phyloP scores from a whole-genome alignment of 2,329 filamentous ascomycete species.

The Monascus ruber region DNA sequence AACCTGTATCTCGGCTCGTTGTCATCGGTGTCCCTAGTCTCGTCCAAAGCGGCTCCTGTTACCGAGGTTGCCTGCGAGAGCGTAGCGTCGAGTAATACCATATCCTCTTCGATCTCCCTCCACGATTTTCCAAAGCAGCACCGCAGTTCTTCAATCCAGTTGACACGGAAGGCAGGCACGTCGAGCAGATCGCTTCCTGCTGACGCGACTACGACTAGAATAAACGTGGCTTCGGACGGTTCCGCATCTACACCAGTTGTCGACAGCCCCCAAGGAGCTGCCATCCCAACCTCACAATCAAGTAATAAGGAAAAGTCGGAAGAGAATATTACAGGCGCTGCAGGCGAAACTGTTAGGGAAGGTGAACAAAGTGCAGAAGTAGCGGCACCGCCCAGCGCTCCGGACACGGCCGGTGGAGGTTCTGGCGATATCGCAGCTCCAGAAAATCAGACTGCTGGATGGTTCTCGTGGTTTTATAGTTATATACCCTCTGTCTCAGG shows the following conservation, averaged over 20 bases:
- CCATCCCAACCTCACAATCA: slow-evolving; percentile 4
- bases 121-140: slow-evolving; percentile 14
- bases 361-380: slow-evolving; percentile 7
- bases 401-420: slow-evolving; percentile 4
- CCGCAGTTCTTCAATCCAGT: slow-evolving; percentile 28
- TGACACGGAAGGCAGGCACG: slow-evolving; percentile 29
- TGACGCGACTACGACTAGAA: slow-evolving; percentile 32
- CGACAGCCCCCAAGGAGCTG: slow-evolving; percentile 9
- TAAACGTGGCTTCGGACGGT: slow-evolving; percentile 35
- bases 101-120: slow-evolving; percentile 18
- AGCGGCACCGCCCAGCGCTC: slow-evolving; percentile 5
- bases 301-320: slow-evolving; percentile 9
- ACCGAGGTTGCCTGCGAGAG: slow-evolving; percentile 40
- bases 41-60: slow-evolving; percentile 34
- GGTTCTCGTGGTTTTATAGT: slow-evolving; percentile 29
- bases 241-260: slow-evolving; percentile 20
- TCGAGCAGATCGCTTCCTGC: slow-evolving; percentile 36
- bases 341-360: slow-evolving; percentile 9
- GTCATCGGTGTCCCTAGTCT: slow-evolving; percentile 26
- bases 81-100: slow-evolving; percentile 21
- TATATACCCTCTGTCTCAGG: slow-evolving; percentile 7
- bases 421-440: slow-evolving; percentile 3
- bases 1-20: slow-evolving; percentile 37
- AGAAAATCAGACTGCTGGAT: slow-evolving; percentile 16
- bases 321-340: slow-evolving; percentile 4